Conservation (phyloP, 1,284 basidiomycete species). For the Trametes versicolor region DNA sequence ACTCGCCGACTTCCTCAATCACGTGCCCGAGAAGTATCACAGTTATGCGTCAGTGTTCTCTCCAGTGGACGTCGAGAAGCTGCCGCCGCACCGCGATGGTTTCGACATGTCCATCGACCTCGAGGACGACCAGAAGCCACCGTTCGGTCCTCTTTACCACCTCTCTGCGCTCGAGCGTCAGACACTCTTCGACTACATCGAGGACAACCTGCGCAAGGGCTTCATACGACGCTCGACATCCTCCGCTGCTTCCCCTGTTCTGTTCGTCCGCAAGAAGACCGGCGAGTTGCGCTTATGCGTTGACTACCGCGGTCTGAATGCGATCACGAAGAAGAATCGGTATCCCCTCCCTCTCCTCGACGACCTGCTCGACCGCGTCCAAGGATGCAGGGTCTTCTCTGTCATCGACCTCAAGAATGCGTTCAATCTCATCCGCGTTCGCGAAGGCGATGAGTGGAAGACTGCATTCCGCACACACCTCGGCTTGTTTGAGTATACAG, state of each 20-base stretch:
- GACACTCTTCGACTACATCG: slow-evolving; percentile 45
- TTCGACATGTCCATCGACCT: slow-evolving; percentile 26
- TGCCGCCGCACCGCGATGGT: slow-evolving; percentile 20
- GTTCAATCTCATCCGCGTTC: slow-evolving; percentile 16
- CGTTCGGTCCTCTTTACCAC: slow-evolving; percentile 33
- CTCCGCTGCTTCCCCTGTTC: slow-evolving; percentile 48
- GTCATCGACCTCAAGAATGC: slow-evolving; percentile 15
- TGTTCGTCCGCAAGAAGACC: slow-evolving; percentile 58
- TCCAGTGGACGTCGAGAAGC: slow-evolving; percentile 18
- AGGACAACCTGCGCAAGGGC: slow-evolving; percentile 48
- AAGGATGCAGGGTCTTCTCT: slow-evolving; percentile 15
- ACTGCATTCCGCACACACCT: slow-evolving; percentile 23
- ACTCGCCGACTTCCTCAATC: slow-evolving; percentile 8
- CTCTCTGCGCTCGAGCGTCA: slow-evolving; percentile 36
- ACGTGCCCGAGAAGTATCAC: slow-evolving; percentile 26
- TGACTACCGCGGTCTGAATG: slow-evolving; percentile 54
- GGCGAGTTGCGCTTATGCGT: slow-evolving; percentile 49
- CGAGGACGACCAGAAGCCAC: slow-evolving; percentile 16
- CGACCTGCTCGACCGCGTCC: slow-evolving; percentile 16
- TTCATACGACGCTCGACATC: slow-evolving; percentile 48
- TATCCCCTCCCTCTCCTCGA: slow-evolving; percentile 20
- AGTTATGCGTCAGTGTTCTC: slow-evolving; percentile 20
- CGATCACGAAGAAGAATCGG: slow-evolving; percentile 16
- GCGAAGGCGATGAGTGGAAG: slow-evolving; percentile 23
- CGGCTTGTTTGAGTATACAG: slow-evolving; percentile 22